Conservation (phyloP, 768 basidiomycete genomes). For the Paxillus involutus region DNA sequence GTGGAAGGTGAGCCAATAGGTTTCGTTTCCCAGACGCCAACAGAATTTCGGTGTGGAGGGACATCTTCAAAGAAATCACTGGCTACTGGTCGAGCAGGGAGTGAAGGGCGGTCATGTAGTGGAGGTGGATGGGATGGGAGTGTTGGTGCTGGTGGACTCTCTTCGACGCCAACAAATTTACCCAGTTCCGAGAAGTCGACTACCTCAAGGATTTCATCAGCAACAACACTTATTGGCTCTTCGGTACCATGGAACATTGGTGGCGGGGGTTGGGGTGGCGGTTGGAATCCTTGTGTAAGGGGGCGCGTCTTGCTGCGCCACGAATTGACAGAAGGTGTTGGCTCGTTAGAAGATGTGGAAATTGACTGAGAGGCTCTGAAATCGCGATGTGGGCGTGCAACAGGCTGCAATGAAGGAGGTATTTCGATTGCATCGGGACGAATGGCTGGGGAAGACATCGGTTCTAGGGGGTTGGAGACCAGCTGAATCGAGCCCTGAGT, state of each 20-base stretch:
- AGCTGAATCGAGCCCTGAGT: slow-evolving; percentile 6
- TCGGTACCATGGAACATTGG: slow-evolving; percentile 34
- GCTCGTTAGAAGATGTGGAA: slow-evolving; percentile 18
- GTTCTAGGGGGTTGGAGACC: slow-evolving; percentile 6
- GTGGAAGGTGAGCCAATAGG: slow-evolving; percentile 10
- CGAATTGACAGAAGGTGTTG: slow-evolving; percentile 44
- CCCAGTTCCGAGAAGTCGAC: slow-evolving; percentile 79
- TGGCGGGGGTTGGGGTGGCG: slow-evolving; percentile 34
- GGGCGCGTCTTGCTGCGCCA: slow-evolving; percentile 58
- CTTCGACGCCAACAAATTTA: slow-evolving; percentile 55
- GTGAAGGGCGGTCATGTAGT: slow-evolving; percentile 21
- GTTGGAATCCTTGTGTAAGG: slow-evolving; percentile 22
- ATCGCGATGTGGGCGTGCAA: slow-evolving; percentile 23
- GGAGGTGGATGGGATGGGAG: slow-evolving; percentile 18
- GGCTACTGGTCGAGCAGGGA: slow-evolving; percentile 52
- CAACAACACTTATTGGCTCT: slow-evolving; percentile 38
- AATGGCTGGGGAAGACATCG: background rate
- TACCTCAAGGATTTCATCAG: slow-evolving; percentile 70
- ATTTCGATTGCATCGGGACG: slow-evolving; percentile 25
- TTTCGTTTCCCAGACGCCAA: slow-evolving; percentile 47
- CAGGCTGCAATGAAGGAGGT: slow-evolving; percentile 35
- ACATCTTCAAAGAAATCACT: slow-evolving; percentile 73
- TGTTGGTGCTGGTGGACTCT: slow-evolving; percentile 10
- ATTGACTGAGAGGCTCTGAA: slow-evolving; percentile 1
- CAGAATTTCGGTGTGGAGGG: slow-evolving; percentile 33